A percentile compares a stretch with the other conserved stretches of the same genome.
phyloP scores from a whole-genome alignment of 2,329 filamentous ascomycete species.

The Xylaria sp. region DNA sequence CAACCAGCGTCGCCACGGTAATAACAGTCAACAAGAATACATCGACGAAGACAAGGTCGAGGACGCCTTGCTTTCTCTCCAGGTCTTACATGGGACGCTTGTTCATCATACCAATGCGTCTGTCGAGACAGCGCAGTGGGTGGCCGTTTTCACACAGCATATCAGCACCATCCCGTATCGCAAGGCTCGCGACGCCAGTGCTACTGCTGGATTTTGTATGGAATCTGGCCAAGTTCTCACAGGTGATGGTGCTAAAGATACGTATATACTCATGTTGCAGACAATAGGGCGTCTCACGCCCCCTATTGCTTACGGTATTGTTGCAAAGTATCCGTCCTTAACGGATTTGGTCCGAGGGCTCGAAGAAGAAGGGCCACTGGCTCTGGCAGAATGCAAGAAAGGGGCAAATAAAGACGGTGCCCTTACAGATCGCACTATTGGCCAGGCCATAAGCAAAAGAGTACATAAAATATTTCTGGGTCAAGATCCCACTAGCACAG shows the following conservation, averaged over 20 bases:
- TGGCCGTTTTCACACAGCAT: slow-evolving; percentile 79
- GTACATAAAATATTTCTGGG: slow-evolving; percentile 70
- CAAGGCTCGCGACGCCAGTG: slow-evolving; percentile 61
- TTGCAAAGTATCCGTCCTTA: slow-evolving; percentile 68
- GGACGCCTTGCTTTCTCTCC: slow-evolving; percentile 75
- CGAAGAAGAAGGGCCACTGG: slow-evolving; percentile 66
- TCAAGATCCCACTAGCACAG: slow-evolving; percentile 64
- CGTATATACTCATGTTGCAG: slow-evolving; percentile 79
- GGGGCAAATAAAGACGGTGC: slow-evolving; percentile 68
- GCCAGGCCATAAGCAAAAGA: slow-evolving; percentile 68
- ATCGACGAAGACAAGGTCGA: slow-evolving; percentile 77
- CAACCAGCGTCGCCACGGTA: slow-evolving; percentile 51
- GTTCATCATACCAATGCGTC: slow-evolving; percentile 74
- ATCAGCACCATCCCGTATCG: slow-evolving; percentile 81
- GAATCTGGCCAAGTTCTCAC: slow-evolving; percentile 79
- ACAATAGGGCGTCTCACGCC: slow-evolving; percentile 78
- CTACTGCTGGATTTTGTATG: slow-evolving; percentile 79
- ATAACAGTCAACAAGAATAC: slow-evolving; percentile 59
- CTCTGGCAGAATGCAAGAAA: slow-evolving; percentile 71
- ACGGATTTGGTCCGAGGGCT: slow-evolving; percentile 69
- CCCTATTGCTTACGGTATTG: slow-evolving; percentile 77
- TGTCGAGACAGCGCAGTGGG: slow-evolving; percentile 77
- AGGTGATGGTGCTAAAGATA: slow-evolving; percentile 73
- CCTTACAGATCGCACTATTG: slow-evolving; percentile 65
- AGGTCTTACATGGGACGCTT: slow-evolving; percentile 72